Percentiles rank a stretch among this genome's conserved stretches.
Evolutionary conservation across 2,329 filamentous ascomycete species (phyloP).

Genomic region (Fusarium incarnatum): DNA sequence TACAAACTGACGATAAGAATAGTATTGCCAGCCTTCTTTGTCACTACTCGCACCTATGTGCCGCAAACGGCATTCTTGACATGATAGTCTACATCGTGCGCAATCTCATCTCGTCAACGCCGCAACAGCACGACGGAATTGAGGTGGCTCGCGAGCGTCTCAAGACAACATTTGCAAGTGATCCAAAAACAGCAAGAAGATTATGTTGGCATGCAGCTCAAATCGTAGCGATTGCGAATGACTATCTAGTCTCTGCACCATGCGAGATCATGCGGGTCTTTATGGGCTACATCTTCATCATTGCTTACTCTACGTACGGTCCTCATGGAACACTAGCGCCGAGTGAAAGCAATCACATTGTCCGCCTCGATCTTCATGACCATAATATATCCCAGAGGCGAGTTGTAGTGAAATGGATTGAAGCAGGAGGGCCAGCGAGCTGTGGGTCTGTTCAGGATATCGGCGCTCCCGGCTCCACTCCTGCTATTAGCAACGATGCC

Average conservation of each 20-base stretch:
- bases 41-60: slow-evolving; percentile 3
- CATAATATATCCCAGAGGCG: neutral
- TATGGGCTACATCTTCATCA: slow-evolving; percentile 9
- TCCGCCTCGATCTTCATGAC: neutral
- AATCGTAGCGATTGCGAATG: neutral
- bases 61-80: neutral
- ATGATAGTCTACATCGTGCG: neutral
- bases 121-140: neutral
- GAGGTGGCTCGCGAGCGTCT: neutral
- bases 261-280: slow-evolving; percentile 12
- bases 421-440: neutral
- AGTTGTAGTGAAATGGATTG: slow-evolving; percentile 1
- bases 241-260: neutral
- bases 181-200: neutral
- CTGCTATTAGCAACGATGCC: neutral
- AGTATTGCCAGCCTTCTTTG: slow-evolving; percentile 5
- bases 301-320: neutral
- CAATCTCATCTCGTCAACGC: neutral
- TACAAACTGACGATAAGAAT: accelerated
- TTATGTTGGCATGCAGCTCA: slow-evolving; percentile 4
- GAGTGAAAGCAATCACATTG: neutral
- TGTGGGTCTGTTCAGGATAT: slow-evolving; percentile 1
- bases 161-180: neutral
- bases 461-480: neutral
- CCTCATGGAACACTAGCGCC: neutral